Base-by-base conservation (phyloP, 345 rosid species). In the Sisymbrium irio region DNA sequence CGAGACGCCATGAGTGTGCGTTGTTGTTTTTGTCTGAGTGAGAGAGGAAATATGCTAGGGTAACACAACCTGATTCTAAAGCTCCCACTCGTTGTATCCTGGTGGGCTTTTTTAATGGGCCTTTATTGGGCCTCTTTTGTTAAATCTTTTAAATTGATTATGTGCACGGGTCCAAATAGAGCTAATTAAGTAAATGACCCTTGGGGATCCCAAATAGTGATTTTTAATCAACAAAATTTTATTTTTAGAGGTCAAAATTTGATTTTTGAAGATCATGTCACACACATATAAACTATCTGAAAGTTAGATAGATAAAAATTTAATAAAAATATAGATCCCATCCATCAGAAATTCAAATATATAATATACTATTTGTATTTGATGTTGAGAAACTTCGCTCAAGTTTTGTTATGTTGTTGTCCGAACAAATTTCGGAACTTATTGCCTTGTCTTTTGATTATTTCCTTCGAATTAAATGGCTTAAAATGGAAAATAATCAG, bases 1-100 rank as follows among this genome's bases (percentile, higher is more conserved):
- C 98, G 96, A 5, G 96, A 85, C 80, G 96, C 95, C 98, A 93
- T 93, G 25, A 80, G 22, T 40, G 42, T 32, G 40, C 4, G 1
- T 32, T 14, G 33, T 9, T 59, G 11, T n/a, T n/a, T n/a, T 74
- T 80, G 84, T 79, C 79, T 27, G 53, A 68, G 44, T 44, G 66
- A 39, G 55, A 50, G 12, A 0, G 28, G 69, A 40, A 22, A 58
- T 19, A n/a, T n/a, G 67, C 66, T 85, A 85, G 88, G 80, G 75
- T 62, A 33, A 13, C n/a, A 49, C 7, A 10, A 14, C 13, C 57
- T 57, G 69, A 56, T 25, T 47, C 33, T 36, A 7, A 4, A 13
- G 64, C 35, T 73, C 25, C 27, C n/a, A 72, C 45, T 62, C 0
- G 12, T 19, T 28, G 8, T 51, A 3, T 13, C 28, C 9, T 49